Evolutionary conservation across 768 basidiomycete genomes (phyloP).

Genomic region (Galerina sulciceps): DNA sequence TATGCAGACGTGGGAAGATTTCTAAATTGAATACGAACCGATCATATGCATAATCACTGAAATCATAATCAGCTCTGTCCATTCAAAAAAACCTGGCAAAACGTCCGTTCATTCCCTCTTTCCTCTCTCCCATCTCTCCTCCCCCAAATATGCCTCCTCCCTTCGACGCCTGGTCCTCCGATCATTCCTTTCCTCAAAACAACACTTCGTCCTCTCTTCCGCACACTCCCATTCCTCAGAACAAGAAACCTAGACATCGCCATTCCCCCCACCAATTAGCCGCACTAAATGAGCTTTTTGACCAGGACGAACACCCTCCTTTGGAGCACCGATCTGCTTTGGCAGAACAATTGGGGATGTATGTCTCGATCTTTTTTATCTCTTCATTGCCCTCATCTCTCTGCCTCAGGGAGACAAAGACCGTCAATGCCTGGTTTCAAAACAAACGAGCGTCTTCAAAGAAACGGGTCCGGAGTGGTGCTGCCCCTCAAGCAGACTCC

Average conservation of each 20-base stretch:
- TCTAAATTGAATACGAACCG: conserved; percentile 31
- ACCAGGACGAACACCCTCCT: conserved; percentile 75
- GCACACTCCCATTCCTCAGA: conserved; percentile 33
- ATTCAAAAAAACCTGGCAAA: conserved; percentile 28
- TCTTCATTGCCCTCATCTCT: conserved; percentile 11
- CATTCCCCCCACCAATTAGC: conserved; percentile 74
- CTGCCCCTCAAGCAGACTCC: conserved; percentile 36
- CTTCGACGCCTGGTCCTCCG: conserved; percentile 30
- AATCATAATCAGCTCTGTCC: conserved; percentile 30
- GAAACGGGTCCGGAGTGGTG: conserved; percentile 55
- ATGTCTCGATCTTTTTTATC: conserved; percentile 35
- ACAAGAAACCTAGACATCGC: conserved; percentile 81
- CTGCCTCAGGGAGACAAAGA: conserved; percentile 74
- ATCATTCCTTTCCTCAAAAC: conserved; percentile 22
- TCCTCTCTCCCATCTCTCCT: conserved; percentile 23
- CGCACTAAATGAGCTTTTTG: conserved; percentile 79
- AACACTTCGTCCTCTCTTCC: conserved; percentile 29
- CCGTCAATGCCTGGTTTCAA: conserved; percentile 87
- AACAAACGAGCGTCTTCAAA: conserved; percentile 85
- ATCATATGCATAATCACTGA: conserved; percentile 29
- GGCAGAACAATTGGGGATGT: conserved; percentile 80
- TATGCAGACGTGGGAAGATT: conserved; percentile 35
- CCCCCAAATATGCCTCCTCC: conserved; percentile 28
- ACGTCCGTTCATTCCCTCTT: conserved; percentile 24
- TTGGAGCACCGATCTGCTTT: conserved; percentile 69